Base-by-base conservation (phyloP, 768 basidiomycete species). In the Panaeolus cyanescens region DNA sequence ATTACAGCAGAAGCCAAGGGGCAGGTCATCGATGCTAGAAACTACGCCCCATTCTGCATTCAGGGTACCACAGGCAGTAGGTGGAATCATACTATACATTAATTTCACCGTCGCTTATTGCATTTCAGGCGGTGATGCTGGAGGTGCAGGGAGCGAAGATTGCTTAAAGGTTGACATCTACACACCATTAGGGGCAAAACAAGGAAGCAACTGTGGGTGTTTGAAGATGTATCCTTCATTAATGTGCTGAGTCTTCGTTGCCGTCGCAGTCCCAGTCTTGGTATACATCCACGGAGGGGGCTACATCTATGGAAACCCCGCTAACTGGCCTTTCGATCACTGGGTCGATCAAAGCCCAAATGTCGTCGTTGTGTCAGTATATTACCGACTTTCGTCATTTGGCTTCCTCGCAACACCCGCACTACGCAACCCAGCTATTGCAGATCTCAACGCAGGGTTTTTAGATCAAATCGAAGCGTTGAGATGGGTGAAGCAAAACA, bases 101-200 rank as follows among this genome's bases (percentile, higher is more conserved):
- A 33, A 20, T 57, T 62, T 19, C 28, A n/a, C n/a, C n/a, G n/a
- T 45, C 40, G 31, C 42, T 57, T 50, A 57, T 39, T 34, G 15
- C 40, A 56, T 54, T 30, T 10, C 54, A 86, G 83, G 50, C 19
- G 83, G 82, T 8, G 86, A 86, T 65, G 78, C 82, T 22, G 86
- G 87, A 54, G 86, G 87, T 30, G 85, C 85, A 12, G 87, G 88
- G 10, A 83, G 81, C 40, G 87, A 89, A 71, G 87, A 89, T 63
- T 89, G 86, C 63, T 70, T 89, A 32, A 88, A 88, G 54, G 74
- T 88, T n/a, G 87, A 89, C 67, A 77, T 90, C 12, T 89, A 88
- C 59, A 72, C 84, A 9, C 87, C 88, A 2, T 72, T 75, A 5
- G 77, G 79, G 6, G 79, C 81, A 3, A 81, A 77, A 32, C 65